These are phyloP conservation scores for Linum tenue DNA, from an alignment of 345 rosid genomes.

Conservation along the genomic window DNA sequence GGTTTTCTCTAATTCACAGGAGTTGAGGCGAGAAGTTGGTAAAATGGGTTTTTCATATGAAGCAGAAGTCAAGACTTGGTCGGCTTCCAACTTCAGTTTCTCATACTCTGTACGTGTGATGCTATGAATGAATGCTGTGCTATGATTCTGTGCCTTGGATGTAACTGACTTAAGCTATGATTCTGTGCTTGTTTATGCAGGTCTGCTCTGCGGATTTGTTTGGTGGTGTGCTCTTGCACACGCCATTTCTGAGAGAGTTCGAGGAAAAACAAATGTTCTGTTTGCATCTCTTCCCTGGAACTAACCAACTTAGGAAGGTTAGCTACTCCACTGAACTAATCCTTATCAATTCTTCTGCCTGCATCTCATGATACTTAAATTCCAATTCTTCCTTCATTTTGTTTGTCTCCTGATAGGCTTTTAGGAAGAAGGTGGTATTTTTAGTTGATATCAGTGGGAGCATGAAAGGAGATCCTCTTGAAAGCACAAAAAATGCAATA, in stretches of 20 bases:
- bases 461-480: constrained; percentile 26
- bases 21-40: constrained; percentile 19
- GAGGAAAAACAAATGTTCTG: constrained; percentile 25
- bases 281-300: constrained; percentile 24
- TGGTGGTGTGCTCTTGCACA: constrained; percentile 23
- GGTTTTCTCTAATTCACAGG: constrained; percentile 8
- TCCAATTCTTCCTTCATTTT: background rate
- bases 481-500: constrained; percentile 16
- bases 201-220: constrained; percentile 7
- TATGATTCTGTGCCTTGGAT: too few relatives aligned
- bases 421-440: constrained; percentile 22
- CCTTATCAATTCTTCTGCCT: too few relatives aligned
- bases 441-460: constrained; percentile 24
- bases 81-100: constrained; percentile 17
- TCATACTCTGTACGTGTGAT: constrained; percentile 17
- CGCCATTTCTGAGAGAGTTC: constrained; percentile 16
- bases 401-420: constrained; percentile 10
- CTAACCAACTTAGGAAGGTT: constrained; percentile 18
- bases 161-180: too few relatives aligned
- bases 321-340: background rate
- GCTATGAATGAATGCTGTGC: too few relatives aligned
- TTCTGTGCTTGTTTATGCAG: constrained; percentile 6
- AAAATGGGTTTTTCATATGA: constrained; percentile 21
- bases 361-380: too few relatives aligned
- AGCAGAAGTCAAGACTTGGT: constrained; percentile 21